Evolutionary conservation across 441 rosid species (phyloP).

Genomic region (Erodium trifolium): DNA sequence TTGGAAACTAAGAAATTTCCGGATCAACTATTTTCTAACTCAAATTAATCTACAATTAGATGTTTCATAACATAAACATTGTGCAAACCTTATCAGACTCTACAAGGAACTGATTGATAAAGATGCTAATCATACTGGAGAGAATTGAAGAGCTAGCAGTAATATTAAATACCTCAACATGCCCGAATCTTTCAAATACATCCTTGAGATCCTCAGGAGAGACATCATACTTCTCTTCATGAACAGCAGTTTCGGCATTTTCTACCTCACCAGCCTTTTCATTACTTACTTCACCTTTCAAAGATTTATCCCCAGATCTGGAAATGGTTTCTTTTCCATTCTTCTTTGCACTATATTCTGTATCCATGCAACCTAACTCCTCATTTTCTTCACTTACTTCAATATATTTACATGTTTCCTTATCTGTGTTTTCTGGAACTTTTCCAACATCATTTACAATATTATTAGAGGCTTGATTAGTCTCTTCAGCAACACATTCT

Average conservation of each 20-base stretch:
- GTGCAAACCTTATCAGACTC: neutral
- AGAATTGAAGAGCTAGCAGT: neutral
- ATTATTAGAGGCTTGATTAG: neutral
- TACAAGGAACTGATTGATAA: neutral
- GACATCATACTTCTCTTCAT: neutral
- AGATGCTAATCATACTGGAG: neutral
- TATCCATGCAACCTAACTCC: neutral
- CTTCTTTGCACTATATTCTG: neutral
- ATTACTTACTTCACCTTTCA: neutral
- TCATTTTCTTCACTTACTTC: slow-evolving; percentile 23
- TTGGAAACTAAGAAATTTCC: neutral
- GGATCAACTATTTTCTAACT: neutral
- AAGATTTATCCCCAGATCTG: neutral
- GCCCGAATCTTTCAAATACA: slow-evolving; percentile 7
- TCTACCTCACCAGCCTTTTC: neutral
- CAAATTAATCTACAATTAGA: neutral
- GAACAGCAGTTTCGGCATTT: neutral
- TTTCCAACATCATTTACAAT: slow-evolving; percentile 29
- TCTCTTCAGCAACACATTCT: slow-evolving; percentile 20
- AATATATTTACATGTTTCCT: slow-evolving; percentile 7
- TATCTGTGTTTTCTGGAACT: slow-evolving; percentile 17
- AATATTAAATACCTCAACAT: neutral
- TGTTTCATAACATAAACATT: neutral
- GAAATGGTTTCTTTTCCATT: neutral
- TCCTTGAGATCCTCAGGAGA: neutral